Conservation (phyloP, 2,329 filamentous ascomycete species). For the Botrytis tulipae region DNA sequence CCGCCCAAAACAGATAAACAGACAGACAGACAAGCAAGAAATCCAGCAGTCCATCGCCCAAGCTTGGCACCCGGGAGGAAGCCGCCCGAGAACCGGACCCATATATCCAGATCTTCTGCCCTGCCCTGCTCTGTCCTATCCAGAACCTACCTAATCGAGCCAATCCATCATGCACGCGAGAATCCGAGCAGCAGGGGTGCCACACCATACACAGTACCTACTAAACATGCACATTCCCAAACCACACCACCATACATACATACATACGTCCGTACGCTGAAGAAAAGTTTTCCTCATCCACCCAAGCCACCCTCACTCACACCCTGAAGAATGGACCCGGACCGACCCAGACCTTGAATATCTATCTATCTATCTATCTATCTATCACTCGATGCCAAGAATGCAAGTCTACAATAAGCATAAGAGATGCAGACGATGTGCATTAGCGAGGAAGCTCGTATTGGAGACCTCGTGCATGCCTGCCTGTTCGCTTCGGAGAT, state of each 20-base stretch:
- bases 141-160: background rate
- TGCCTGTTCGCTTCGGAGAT: background rate
- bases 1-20: background rate
- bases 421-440: slow-evolving; percentile 4
- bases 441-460: slow-evolving; percentile 6
- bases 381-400: background rate
- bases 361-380: background rate
- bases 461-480: background rate
- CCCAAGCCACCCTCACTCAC: too few relatives aligned
- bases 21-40: background rate
- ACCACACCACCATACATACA: too few relatives aligned
- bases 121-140: too few relatives aligned
- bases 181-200: background rate
- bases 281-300: background rate
- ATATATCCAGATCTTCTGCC: background rate
- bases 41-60: background rate
- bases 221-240: background rate
- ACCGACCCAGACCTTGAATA: background rate
- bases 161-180: background rate
- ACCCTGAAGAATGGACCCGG: background rate
- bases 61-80: background rate
- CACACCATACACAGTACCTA: background rate
- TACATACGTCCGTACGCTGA: background rate
- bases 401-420: background rate
- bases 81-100: background rate